Evolutionary conservation across 441 rosid species (phyloP).

Genomic region (Gossypium davidsonii): DNA sequence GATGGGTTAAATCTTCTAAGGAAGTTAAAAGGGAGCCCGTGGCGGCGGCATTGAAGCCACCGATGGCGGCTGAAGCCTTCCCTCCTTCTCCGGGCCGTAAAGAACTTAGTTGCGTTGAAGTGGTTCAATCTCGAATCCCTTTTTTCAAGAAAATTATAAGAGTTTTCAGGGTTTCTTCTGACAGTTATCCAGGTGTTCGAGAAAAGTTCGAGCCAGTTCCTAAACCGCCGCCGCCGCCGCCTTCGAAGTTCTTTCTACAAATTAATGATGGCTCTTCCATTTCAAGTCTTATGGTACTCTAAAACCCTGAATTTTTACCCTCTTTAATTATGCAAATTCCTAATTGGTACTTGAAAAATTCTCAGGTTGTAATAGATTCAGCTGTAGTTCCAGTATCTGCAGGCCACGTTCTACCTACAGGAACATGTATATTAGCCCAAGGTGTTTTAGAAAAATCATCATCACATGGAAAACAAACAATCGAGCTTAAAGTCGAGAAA

Average conservation of each 20-base stretch:
- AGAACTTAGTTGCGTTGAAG: slow-evolving; percentile 54
- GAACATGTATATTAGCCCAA: slow-evolving; percentile 70
- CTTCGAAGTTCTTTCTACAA: slow-evolving; percentile 32
- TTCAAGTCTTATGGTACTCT: slow-evolving; percentile 50
- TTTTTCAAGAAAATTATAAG: slow-evolving; percentile 51
- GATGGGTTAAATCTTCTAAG: slow-evolving; percentile 79
- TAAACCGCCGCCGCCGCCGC: slow-evolving; percentile 23
- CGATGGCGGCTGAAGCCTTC: background rate
- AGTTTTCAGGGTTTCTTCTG: slow-evolving; percentile 45
- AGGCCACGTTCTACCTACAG: slow-evolving; percentile 38
- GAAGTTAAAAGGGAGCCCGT: slow-evolving; percentile 42
- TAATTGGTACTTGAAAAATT: background rate
- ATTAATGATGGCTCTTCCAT: slow-evolving; percentile 75
- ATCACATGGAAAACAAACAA: slow-evolving; percentile 25
- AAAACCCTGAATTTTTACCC: background rate
- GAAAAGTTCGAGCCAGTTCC: slow-evolving; percentile 36
- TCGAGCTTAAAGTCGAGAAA: slow-evolving; percentile 60
- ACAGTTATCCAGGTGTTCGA: slow-evolving; percentile 22
- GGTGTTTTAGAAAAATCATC: slow-evolving; percentile 43
- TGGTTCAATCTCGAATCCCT: slow-evolving; percentile 60
- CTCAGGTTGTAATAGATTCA: slow-evolving; percentile 69
- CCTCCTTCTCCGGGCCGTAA: slow-evolving; percentile 13
- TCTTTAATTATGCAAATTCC: background rate
- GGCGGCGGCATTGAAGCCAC: slow-evolving; percentile 10
- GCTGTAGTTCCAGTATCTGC: slow-evolving; percentile 39